Evolutionary conservation across 805 yeast genomes (phyloP), one percentile per base, ranked within the genome.

Genomic region (Candida orba): DNA sequence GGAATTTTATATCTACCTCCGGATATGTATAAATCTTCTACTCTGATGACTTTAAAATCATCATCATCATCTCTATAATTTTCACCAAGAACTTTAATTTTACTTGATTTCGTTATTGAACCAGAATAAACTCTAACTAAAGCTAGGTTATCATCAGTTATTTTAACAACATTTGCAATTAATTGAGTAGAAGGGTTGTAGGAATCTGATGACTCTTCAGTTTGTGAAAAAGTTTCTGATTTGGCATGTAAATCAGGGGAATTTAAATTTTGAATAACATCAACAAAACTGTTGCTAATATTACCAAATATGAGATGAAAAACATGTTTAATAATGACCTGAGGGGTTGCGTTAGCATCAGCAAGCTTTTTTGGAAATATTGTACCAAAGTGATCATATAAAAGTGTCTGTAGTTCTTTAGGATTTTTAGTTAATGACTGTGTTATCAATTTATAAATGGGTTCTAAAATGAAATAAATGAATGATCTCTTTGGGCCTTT

Each of bases 361-460:
- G 40, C 7, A 9, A 59, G 46, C 1, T 63, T 56, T 39, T 73
- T 68, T 2, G 66, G 62, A 2, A 82, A 36, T 2, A 61, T 50
- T 20, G 77, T 62, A 4, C 72, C 69, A 43, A 81, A 79, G 27
- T 76, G 64, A 2, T 66, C 53, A 54, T 69, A 65, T n/a, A 87
- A 59, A 20, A 75, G 58, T 3, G 46, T 44, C 9, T 71, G 57
- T 15, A 87, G 57, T 0, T 65, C 64, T 5, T 63, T 59, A 3
- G 75, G 63, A 15, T 74, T 73, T 31, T 73, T 68, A 0, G 87
- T 70, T 10, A 91, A 56, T 0, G 84, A 69, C 40, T 76, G 71
- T 0, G 87, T 70, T 32, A 81, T 64, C 8, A 90, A 58, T 58
- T 91, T 90, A 65, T 89, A 91, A 12, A 91, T 54, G 3, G 98